Conservation (phyloP, 352 stramenopile genomes). For the Phytophthora idaei region DNA sequence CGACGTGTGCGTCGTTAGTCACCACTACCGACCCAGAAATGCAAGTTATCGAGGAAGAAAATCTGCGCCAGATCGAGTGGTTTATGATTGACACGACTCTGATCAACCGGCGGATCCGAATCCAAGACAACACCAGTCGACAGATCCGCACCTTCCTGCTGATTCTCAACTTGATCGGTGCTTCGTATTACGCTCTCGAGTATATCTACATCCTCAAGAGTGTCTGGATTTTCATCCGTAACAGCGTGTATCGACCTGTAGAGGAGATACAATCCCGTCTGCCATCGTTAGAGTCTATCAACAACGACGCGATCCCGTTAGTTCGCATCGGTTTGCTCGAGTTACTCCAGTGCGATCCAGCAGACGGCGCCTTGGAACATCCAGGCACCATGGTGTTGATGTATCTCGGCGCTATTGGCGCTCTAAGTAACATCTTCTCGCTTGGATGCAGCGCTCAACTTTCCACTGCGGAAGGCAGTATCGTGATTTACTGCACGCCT, state of each 20-base stretch:
- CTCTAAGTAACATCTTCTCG: slow-evolving; percentile 54
- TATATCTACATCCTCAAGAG: slow-evolving; percentile 39
- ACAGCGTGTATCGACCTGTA: slow-evolving; percentile 27
- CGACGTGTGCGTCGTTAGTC: slow-evolving; percentile 26
- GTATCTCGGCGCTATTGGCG: slow-evolving; percentile 45
- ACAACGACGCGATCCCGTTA: background rate
- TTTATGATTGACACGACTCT: slow-evolving; percentile 38
- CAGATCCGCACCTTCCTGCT: slow-evolving; percentile 45
- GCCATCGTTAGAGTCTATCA: slow-evolving; percentile 11
- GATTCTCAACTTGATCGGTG: slow-evolving; percentile 43
- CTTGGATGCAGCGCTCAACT: slow-evolving; percentile 39
- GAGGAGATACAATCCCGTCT: slow-evolving; percentile 9
- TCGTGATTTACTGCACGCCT: slow-evolving; percentile 42
- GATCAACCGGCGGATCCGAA: slow-evolving; percentile 34
- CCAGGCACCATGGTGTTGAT: slow-evolving; percentile 41
- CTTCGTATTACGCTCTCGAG: slow-evolving; percentile 39
- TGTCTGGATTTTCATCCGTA: slow-evolving; percentile 32
- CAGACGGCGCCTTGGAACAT: slow-evolving; percentile 39
- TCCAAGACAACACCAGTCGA: slow-evolving; percentile 49
- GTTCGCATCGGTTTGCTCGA: slow-evolving; percentile 20
- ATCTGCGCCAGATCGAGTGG: slow-evolving; percentile 41
- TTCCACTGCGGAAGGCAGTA: slow-evolving; percentile 30
- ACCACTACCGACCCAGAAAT: background rate
- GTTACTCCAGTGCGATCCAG: slow-evolving; percentile 30
- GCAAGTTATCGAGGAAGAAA: slow-evolving; percentile 20